Conservation (phyloP, 805 yeast species). For the Candida caryicola region DNA sequence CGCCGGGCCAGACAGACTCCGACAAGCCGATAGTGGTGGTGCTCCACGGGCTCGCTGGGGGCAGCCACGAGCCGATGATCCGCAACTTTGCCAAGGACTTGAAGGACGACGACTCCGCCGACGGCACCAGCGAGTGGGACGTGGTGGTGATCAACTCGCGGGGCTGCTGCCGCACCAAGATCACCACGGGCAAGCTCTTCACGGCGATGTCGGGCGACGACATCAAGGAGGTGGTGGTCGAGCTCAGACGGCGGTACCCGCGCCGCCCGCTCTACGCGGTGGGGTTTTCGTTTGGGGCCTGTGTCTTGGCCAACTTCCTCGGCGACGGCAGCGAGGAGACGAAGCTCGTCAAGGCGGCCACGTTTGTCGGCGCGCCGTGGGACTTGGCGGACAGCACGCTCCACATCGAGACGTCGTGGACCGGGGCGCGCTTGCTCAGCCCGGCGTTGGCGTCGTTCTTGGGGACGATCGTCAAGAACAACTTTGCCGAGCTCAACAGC, state of each 20-base stretch:
- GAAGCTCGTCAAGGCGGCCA: slow-evolving; percentile 47
- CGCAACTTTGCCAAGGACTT: slow-evolving; percentile 52
- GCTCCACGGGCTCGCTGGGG: slow-evolving; percentile 81
- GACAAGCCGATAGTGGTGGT: slow-evolving; percentile 59
- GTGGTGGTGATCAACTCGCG: slow-evolving; percentile 67
- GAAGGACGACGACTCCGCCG: slow-evolving; percentile 12
- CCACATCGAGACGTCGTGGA: slow-evolving; percentile 37
- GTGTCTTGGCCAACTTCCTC: slow-evolving; percentile 65
- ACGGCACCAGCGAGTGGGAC: slow-evolving; percentile 46
- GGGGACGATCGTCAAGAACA: slow-evolving; percentile 31
- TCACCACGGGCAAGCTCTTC: slow-evolving; percentile 69
- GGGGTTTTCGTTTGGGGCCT: slow-evolving; percentile 84
- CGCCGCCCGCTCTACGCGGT: slow-evolving; percentile 58
- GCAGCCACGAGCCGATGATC: slow-evolving; percentile 77
- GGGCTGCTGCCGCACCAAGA: slow-evolving; percentile 70
- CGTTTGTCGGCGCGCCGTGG: slow-evolving; percentile 68
- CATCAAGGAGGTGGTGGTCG: slow-evolving; percentile 52
- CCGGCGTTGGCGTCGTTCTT: slow-evolving; percentile 34
- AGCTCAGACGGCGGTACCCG: slow-evolving; percentile 53
- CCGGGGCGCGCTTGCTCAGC: slow-evolving; percentile 33
- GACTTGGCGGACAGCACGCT: slow-evolving; percentile 54
- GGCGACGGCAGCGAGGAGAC: slow-evolving; percentile 46
- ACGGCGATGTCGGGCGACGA: slow-evolving; percentile 74
- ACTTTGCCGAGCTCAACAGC: slow-evolving; percentile 29
- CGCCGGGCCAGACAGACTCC: slow-evolving; percentile 20